Base-by-base conservation (phyloP, 805 yeast genomes). In the Metschnikowia noctiluminum region DNA sequence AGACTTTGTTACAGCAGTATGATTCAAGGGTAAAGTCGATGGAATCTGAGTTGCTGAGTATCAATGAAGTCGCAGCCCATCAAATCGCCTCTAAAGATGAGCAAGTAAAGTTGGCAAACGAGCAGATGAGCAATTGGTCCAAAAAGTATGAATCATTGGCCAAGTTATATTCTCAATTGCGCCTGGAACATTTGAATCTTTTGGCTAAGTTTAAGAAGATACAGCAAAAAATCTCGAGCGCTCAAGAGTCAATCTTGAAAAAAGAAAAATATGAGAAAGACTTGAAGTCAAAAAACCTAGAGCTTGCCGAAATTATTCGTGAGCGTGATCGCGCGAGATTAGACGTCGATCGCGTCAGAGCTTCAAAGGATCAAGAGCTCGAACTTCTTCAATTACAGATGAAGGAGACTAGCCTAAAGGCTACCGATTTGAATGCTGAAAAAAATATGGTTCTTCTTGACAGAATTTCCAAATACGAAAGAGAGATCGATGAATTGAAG, bases 271-370 rank as follows among this genome's bases (percentile, higher is more conserved):
- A 87, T 35, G 96, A 90, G 78, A 63, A 87, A 48, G 96, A 90
- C 51, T 71, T 89, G 64, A 89, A 88, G 63, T 78, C 91, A 12
- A 90, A 90, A 68, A 89, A 88, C 62, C 76, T 89, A 39, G 96
- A 89, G 66, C 75, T 89, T 52, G 96, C 96, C 1, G 96, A 89
- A 58, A 76, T 89, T 58, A 90, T 90, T 48, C 79, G 94, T 52
- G 96, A 89, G 63, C 81, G 97, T 49, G 97, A 89, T 62, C 78
- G 96, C 42, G 95, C 96, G 1, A 78, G 92, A 60, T 73, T 89
- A 56, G 96, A 89, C 50, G 69, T 89, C 38, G 96, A 88, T 54
- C 78, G 87, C 55, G 62, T 78, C 10, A 81, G 77, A 56, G 90
- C 87, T 9, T 71, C 79, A 37, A 83, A 83, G 55, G 82, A 79